Evolutionary conservation across 129 eudicot species (phyloP), one percentile per base, ranked within the genome.

Genomic region (Daucus carota): DNA sequence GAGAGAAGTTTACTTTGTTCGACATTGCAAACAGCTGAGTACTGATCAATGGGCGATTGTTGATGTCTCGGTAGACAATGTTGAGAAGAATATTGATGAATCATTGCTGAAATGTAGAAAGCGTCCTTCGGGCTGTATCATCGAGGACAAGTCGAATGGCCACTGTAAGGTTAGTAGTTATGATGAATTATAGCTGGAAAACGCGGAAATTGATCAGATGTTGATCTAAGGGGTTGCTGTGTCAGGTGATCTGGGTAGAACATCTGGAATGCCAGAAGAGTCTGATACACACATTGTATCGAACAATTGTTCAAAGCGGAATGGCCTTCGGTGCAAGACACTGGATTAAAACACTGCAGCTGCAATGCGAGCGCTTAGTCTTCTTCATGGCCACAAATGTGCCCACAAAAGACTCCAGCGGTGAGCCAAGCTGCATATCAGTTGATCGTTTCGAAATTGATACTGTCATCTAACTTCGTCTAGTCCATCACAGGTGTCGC

Each of bases 201-300:
- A 2, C 71, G 41, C 2, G 50, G 13, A 67, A 8, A 34, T 34
- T 34, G 10, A 20, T 67, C 31, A 41, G 28, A 41, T 18, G 14
- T 9, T 38, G 44, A 71, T 71, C 11, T 8, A 24, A 46, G 50
- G 50, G 10, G 14, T 29, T 29, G 36, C 17, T 14, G 43, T 76
- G 68, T 80, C 79, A 95, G 99, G 99, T 95, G 80, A 95, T 88
- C 70, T 95, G 99, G 96, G 89, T 95, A 31, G 99, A 95, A 79
- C 97, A 92, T 79, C 73, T 92, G 81, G 96, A 89, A 75, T 92
- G 90, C 86, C 92, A 88, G 76, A 95, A 85, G 80, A 83, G 79
- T 76, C 57, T 77, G 66, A 79, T 86, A 15, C 92, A 88, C 75
- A 79, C 96, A 16, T 69, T 92, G 87, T 95, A 88, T 70, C 92